Conservation (phyloP, 164 flowering plant genomes). For the Echeveria elegans region DNA sequence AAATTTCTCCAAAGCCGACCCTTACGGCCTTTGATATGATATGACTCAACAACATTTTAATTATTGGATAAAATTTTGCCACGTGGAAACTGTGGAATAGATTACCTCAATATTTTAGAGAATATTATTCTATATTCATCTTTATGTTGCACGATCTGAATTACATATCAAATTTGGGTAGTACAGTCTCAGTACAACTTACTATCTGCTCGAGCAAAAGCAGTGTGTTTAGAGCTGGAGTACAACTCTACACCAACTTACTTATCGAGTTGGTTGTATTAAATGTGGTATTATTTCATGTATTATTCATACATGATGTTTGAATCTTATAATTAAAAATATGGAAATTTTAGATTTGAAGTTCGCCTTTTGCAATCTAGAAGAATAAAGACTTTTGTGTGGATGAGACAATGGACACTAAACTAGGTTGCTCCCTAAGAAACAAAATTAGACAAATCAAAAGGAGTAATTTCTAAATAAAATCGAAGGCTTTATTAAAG, state of each 20-base stretch:
- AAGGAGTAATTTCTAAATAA: not conserved
- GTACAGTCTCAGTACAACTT: no score
- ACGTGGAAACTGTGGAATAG: not conserved
- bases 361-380: not conserved
- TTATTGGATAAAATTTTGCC: not conserved
- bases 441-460: not conserved
- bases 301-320: no score
- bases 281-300: no score
- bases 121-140: no score
- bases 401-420: not conserved
- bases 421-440: slow-evolving; percentile 1
- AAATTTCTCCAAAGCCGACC: slow-evolving; percentile 1
- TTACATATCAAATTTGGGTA: no score
- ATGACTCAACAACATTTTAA: not conserved
- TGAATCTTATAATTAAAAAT: no score
- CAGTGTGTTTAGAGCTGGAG: no score
- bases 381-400: not conserved
- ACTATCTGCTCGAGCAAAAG: no score
- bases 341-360: not conserved
- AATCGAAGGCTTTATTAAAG: not conserved
- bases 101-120: no score
- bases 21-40: not conserved
- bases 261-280: no score
- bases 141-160: no score
- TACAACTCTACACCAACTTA: no score